phyloP scores from a whole-genome alignment of 2,329 filamentous ascomycete genomes.

The Ramularia collo-cygni region DNA sequence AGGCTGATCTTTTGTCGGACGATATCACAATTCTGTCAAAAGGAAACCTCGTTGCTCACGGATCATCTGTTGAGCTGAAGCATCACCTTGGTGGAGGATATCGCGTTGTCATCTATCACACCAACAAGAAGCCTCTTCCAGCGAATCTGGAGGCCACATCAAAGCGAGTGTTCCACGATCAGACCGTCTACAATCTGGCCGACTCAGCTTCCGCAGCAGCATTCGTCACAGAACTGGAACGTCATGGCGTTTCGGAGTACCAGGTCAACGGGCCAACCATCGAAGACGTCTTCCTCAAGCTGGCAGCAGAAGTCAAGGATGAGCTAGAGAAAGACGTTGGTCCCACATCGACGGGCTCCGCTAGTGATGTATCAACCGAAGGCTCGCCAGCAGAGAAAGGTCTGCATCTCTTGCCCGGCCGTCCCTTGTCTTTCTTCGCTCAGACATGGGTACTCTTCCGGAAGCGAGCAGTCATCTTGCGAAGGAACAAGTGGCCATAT shows the following conservation, averaged over 20 bases:
- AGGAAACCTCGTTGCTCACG: slow-evolving; percentile 71
- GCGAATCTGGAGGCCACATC: slow-evolving; percentile 20
- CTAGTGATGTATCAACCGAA: slow-evolving; percentile 9
- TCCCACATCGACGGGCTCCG: slow-evolving; percentile 16
- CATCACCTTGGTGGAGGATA: slow-evolving; percentile 77
- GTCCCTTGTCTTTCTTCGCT: slow-evolving; percentile 58
- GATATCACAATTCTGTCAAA: slow-evolving; percentile 84
- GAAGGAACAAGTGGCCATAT: slow-evolving; percentile 71
- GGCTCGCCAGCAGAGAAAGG: slow-evolving; percentile 21
- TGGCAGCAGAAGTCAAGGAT: slow-evolving; percentile 69
- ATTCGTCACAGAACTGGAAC: slow-evolving; percentile 64
- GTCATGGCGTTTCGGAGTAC: slow-evolving; percentile 63
- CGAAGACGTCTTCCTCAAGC: slow-evolving; percentile 82
- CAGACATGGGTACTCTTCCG: slow-evolving; percentile 69
- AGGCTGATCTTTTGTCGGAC: slow-evolving; percentile 83
- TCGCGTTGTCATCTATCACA: slow-evolving; percentile 65
- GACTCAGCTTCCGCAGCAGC: slow-evolving; percentile 63
- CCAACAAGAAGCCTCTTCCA: slow-evolving; percentile 28
- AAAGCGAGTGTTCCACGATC: slow-evolving; percentile 55
- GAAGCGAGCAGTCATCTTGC: slow-evolving; percentile 71
- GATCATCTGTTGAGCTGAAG: slow-evolving; percentile 81
- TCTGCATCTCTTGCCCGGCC: slow-evolving; percentile 56
- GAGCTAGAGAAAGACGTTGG: slow-evolving; percentile 36
- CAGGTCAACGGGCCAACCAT: slow-evolving; percentile 83
- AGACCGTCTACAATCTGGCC: slow-evolving; percentile 64